Evolutionary conservation across 2,329 filamentous ascomycete species (phyloP).

Genomic region (Arthrobotrys sinensis): DNA sequence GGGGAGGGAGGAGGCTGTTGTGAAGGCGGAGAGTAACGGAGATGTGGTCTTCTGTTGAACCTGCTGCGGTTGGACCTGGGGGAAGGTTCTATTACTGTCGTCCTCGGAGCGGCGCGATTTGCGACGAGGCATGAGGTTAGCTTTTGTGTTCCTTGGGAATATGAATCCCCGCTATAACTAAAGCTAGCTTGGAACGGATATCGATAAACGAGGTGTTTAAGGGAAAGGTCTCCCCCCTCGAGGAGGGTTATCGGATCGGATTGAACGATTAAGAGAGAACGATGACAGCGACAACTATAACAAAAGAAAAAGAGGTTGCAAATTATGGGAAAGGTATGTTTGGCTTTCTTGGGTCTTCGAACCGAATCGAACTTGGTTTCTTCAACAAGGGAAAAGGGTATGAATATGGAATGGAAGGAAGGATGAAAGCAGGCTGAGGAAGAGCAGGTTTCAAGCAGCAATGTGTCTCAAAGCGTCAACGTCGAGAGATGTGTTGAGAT

Average conservation of each 20-base stretch:
- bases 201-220: background rate
- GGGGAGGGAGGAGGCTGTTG: constrained; percentile 52
- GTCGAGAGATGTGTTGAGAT: constrained; percentile 46
- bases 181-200: background rate
- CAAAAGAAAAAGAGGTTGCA: constrained; percentile 2
- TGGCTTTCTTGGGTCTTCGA: background rate
- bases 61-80: constrained; percentile 57
- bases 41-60: constrained; percentile 60
- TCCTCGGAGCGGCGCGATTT: constrained; percentile 57
- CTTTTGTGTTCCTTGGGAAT: constrained; percentile 17
- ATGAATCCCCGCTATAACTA: background rate
- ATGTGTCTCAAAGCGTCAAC: constrained; percentile 29
- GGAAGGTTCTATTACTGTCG: constrained; percentile 59
- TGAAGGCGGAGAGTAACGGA: constrained; percentile 54
- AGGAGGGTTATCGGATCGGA: constrained; percentile 46
- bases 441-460: constrained; percentile 31
- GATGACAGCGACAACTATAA: background rate
- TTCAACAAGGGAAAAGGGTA: background rate
- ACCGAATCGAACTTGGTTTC: background rate
- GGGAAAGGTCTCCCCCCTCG: constrained; percentile 19
- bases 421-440: constrained; percentile 10
- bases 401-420: background rate
- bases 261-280: constrained; percentile 18
- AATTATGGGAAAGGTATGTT: background rate
- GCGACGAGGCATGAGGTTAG: constrained; percentile 61